Evolutionary conservation across 2,329 filamentous ascomycete species (phyloP).

Genomic region (Tolypocladium tundrense): DNA sequence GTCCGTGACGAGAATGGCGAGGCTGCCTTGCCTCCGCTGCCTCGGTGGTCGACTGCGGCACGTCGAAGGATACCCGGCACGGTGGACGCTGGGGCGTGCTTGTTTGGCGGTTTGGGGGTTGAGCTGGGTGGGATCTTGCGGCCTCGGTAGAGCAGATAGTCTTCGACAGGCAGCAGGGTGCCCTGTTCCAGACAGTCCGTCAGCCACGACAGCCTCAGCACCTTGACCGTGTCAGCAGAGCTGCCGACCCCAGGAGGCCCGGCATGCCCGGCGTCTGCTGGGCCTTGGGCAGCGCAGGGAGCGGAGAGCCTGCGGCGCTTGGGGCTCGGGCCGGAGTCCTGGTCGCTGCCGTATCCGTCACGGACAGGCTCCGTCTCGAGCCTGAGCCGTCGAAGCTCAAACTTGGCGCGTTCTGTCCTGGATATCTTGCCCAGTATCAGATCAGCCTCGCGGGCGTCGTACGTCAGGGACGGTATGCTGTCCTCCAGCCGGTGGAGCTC

Average conservation of each 20-base stretch:
- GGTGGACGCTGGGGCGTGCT: neutral
- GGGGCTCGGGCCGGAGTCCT: slow-evolving; percentile 1
- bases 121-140: slow-evolving; percentile 13
- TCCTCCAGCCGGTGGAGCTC: slow-evolving; percentile 56
- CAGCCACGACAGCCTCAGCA: slow-evolving; percentile 52
- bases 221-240: slow-evolving; percentile 28
- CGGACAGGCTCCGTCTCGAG: slow-evolving; percentile 40
- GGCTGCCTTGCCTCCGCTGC: neutral
- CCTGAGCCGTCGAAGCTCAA: slow-evolving; percentile 64
- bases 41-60: slow-evolving; percentile 8
- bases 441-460: slow-evolving; percentile 60
- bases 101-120: neutral
- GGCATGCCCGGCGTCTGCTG: neutral
- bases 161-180: slow-evolving; percentile 32
- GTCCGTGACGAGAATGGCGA: neutral
- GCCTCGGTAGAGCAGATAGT: slow-evolving; percentile 47
- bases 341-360: neutral
- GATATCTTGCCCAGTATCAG: slow-evolving; percentile 66
- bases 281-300: neutral
- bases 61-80: slow-evolving; percentile 10
- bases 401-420: slow-evolving; percentile 58
- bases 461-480: slow-evolving; percentile 55
- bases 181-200: slow-evolving; percentile 37
- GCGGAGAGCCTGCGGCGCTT: slow-evolving; percentile 11
- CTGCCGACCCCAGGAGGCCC: neutral